A percentile compares a stretch with the other conserved stretches of the same genome.
Conservation (phyloP, 2,329 filamentous ascomycete genomes). For the Colletotrichum brevisporum region DNA sequence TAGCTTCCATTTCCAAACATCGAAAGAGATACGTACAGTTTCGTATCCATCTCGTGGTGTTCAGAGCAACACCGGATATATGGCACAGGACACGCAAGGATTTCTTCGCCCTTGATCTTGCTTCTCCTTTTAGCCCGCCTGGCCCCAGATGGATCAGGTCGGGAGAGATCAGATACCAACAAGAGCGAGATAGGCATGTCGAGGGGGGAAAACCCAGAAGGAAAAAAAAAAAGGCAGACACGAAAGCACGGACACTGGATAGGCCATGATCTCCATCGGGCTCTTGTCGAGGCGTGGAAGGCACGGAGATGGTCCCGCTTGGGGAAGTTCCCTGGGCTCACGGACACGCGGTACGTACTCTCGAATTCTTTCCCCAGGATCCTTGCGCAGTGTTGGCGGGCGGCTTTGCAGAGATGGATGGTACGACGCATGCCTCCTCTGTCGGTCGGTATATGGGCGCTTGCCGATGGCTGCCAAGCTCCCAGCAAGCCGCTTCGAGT, state of each 20-base stretch:
- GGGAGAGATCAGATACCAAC: conserved; percentile 2
- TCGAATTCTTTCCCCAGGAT: not conserved
- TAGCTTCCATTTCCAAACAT: conserved; percentile 1
- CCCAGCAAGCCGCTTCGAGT: not conserved
- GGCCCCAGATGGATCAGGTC: not conserved
- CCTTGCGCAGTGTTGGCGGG: not conserved
- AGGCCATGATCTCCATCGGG: conserved; percentile 29
- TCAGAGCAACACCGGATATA: not conserved
- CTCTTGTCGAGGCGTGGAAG: conserved; percentile 24
- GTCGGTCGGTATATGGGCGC: conserved; percentile 2
- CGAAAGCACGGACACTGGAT: conserved; percentile 26
- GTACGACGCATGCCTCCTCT: conserved; percentile 10
- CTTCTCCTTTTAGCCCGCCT: not conserved
- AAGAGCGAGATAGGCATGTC: not conserved
- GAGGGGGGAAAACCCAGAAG: no score
- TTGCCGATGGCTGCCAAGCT: conserved; percentile 3
- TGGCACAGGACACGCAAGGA: not conserved
- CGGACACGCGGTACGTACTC: conserved; percentile 9
- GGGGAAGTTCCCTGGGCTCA: conserved; percentile 11
- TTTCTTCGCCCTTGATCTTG: conserved; percentile 1
- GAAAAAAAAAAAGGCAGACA: not conserved
- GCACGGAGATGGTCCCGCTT: conserved; percentile 31
- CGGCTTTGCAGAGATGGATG: conserved; percentile 7
- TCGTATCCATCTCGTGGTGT: not conserved
- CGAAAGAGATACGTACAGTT: no score